A percentile compares a stretch with the other conserved stretches of the same genome.
Conservation (phyloP, 1,284 basidiomycete genomes). For the Cryptococcus depauperatus region DNA sequence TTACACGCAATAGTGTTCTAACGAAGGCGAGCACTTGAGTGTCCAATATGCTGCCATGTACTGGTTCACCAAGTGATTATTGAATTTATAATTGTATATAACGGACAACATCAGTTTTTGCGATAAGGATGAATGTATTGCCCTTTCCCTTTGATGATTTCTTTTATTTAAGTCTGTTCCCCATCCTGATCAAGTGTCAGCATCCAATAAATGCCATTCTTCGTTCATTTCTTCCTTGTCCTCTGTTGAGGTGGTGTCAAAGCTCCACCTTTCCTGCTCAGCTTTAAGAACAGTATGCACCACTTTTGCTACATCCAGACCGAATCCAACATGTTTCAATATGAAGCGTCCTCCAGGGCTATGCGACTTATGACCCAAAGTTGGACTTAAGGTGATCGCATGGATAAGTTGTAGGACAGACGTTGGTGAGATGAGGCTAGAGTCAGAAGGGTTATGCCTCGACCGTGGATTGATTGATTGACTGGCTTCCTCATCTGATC, state of each 20-base stretch:
- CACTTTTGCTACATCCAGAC: slow-evolving; percentile 35
- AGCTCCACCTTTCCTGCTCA: slow-evolving; percentile 23
- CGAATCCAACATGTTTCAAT: slow-evolving; percentile 29
- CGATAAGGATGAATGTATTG: too few relatives aligned
- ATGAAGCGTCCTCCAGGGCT: slow-evolving; percentile 24
- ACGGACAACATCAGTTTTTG: too few relatives aligned
- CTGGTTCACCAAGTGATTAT: slow-evolving; percentile 39
- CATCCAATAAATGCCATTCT: slow-evolving; percentile 35
- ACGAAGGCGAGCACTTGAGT: slow-evolving; percentile 44
- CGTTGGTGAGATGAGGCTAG: slow-evolving; percentile 19
- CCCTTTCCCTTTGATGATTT: too few relatives aligned
- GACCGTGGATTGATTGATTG: background rate
- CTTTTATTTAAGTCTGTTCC: too few relatives aligned
- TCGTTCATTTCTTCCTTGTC: slow-evolving; percentile 20
- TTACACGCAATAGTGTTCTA: slow-evolving; percentile 41
- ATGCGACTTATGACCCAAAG: slow-evolving; percentile 29
- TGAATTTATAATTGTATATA: background rate
- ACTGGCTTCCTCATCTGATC: background rate
- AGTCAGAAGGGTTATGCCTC: background rate
- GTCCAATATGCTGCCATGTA: slow-evolving; percentile 54
- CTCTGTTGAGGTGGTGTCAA: slow-evolving; percentile 9
- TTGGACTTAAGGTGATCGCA: slow-evolving; percentile 19
- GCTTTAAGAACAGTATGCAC: slow-evolving; percentile 23
- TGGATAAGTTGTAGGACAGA: slow-evolving; percentile 27
- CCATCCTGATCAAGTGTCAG: too few relatives aligned